Evolutionary conservation across 495 filamentous ascomycete species (phyloP).

Genomic region (Tuber brumale): DNA sequence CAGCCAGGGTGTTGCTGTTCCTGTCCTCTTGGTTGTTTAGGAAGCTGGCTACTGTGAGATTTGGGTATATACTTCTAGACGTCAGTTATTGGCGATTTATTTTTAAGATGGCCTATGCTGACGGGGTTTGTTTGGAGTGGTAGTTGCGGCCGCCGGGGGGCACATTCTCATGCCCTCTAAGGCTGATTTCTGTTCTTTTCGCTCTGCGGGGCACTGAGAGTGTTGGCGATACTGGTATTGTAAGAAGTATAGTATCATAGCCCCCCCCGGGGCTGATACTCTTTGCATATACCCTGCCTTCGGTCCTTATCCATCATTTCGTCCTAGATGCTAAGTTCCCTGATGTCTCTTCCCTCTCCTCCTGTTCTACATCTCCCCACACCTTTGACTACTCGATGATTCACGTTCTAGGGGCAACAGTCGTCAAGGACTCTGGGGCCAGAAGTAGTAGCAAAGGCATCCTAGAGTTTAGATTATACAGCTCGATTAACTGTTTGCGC

Average conservation of each 20-base stretch:
- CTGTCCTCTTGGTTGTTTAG: constrained; percentile 38
- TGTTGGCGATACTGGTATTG: constrained; percentile 15
- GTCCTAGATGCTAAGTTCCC: constrained; percentile 35
- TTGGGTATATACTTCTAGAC: constrained; percentile 18
- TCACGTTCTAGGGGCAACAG: constrained; percentile 7
- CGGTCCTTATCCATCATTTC: constrained; percentile 32
- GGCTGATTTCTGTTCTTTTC: neutral
- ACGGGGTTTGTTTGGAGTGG: constrained; percentile 21
- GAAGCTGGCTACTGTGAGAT: constrained; percentile 33
- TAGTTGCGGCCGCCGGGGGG: constrained; percentile 34
- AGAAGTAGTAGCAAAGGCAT: neutral
- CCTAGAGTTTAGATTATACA: constrained; percentile 32
- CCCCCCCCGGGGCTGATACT: constrained; percentile 37
- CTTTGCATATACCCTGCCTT: constrained; percentile 38
- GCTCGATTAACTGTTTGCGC: constrained; percentile 31
- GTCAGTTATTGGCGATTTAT: neutral
- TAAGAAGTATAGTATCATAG: constrained; percentile 19
- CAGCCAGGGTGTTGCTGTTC: constrained; percentile 17
- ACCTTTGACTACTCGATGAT: constrained; percentile 8
- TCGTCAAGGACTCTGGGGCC: constrained; percentile 2
- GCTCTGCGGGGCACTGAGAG: neutral
- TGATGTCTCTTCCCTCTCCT: constrained; percentile 14
- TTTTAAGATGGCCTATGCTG: neutral
- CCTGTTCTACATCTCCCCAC: constrained; percentile 1
- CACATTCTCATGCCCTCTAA: neutral